Percentiles rank a stretch among this genome's conserved stretches.
Evolutionary conservation across 2,329 filamentous ascomycete species (phyloP).

Genomic region (Verruconis gallopava): DNA sequence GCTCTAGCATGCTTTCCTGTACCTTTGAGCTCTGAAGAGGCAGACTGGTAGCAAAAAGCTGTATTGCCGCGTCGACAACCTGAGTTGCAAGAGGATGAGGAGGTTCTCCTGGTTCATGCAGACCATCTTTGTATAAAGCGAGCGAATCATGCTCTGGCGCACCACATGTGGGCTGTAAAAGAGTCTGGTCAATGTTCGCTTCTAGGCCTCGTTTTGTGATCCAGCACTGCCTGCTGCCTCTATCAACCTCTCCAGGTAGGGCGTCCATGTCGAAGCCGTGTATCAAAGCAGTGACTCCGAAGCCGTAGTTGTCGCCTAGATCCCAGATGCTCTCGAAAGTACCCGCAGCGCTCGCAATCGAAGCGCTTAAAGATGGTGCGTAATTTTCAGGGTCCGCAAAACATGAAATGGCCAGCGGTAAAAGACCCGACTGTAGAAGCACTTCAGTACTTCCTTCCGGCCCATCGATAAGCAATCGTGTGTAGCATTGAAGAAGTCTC

Average conservation of each 20-base stretch:
- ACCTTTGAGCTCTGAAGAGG: constrained; percentile 82
- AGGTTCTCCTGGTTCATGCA: constrained; percentile 33
- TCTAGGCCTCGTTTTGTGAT: constrained; percentile 46
- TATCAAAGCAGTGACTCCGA: constrained; percentile 80
- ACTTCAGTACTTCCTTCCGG: constrained; percentile 75
- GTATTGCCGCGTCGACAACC: constrained; percentile 87
- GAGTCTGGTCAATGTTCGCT: constrained; percentile 47
- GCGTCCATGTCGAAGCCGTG: constrained; percentile 60
- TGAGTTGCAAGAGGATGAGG: constrained; percentile 81
- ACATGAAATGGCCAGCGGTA: constrained; percentile 77
- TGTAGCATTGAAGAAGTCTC: constrained; percentile 88
- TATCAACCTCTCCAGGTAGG: constrained; percentile 47
- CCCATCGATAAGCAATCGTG: constrained; percentile 77
- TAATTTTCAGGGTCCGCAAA: constrained; percentile 92
- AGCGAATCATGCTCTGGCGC: constrained; percentile 85
- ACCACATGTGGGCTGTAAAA: constrained; percentile 54
- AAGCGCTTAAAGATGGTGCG: constrained; percentile 70
- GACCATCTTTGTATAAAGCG: constrained; percentile 54
- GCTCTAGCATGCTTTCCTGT: constrained; percentile 90
- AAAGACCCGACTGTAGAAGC: constrained; percentile 77
- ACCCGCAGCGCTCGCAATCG: constrained; percentile 80
- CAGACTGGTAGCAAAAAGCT: constrained; percentile 82
- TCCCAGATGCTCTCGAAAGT: constrained; percentile 94
- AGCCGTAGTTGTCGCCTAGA: constrained; percentile 83
- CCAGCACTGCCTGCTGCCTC: constrained; percentile 34